These are phyloP conservation scores for Fusarium drepaniforme DNA, from an alignment of 2,329 filamentous ascomycete species.

Conservation along the genomic window DNA sequence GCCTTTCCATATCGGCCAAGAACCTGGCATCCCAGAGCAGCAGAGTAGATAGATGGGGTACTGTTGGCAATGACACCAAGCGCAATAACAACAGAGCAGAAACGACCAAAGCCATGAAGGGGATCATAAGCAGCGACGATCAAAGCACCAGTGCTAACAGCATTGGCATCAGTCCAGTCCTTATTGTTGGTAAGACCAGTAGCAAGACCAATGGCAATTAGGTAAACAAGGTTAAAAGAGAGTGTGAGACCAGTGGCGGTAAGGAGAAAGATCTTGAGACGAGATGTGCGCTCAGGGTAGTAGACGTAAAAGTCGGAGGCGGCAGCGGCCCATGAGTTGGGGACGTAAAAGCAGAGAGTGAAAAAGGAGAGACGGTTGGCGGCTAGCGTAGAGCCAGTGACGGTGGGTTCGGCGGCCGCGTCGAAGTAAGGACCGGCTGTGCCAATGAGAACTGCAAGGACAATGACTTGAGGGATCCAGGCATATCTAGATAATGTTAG, in stretches of 20 bases:
- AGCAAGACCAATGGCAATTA: constrained; percentile 65
- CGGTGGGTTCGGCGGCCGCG: constrained; percentile 73
- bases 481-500: constrained; percentile 43
- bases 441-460: constrained; percentile 79
- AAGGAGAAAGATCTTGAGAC: constrained; percentile 74
- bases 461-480: constrained; percentile 76
- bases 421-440: constrained; percentile 70
- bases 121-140: constrained; percentile 67
- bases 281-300: constrained; percentile 72
- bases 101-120: constrained; percentile 67
- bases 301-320: constrained; percentile 87
- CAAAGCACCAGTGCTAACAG: constrained; percentile 66
- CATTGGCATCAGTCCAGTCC: constrained; percentile 64
- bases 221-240: constrained; percentile 76
- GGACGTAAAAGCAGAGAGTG: constrained; percentile 70
- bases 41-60: constrained; percentile 67
- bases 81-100: constrained; percentile 67
- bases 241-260: constrained; percentile 76
- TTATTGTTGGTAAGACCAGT: constrained; percentile 63
- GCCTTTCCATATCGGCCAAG: constrained; percentile 64
- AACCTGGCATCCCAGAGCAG: constrained; percentile 71
- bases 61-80: constrained; percentile 68
- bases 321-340: constrained; percentile 73
- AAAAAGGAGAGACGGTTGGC: constrained; percentile 73
- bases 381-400: constrained; percentile 73